These are phyloP conservation scores for Candida anutae DNA, from an alignment of 1,139 yeast species.

Conservation along the genomic window DNA sequence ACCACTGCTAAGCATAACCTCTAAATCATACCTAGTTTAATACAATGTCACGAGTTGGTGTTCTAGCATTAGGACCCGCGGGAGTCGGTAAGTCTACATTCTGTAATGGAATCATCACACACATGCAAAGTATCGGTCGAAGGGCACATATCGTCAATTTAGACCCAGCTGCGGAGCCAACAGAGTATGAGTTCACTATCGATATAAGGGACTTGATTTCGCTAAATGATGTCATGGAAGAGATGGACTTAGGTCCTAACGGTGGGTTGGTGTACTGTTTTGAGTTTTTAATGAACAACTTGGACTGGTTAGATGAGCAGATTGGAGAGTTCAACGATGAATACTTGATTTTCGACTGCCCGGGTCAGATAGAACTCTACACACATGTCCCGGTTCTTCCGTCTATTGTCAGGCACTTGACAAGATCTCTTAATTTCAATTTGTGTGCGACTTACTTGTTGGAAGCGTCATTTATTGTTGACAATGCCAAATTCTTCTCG, in stretches of 20 bases:
- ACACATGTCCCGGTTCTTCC: conserved; percentile 94
- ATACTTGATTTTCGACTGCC: conserved; percentile 90
- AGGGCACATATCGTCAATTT: conserved; percentile 90
- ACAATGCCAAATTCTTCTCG: conserved; percentile 83
- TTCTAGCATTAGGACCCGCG: conserved; percentile 94
- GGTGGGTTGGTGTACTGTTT: conserved; percentile 93
- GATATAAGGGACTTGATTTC: conserved; percentile 90
- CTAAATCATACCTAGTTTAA: too few species aligned
- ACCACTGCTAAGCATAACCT: too few species aligned
- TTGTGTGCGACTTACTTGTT: conserved; percentile 87
- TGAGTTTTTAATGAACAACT: conserved; percentile 75
- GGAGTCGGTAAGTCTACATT: conserved; percentile 94
- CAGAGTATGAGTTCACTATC: conserved; percentile 83
- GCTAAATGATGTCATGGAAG: conserved; percentile 95
- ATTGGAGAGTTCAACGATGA: conserved; percentile 93
- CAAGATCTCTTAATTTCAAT: conserved; percentile 69
- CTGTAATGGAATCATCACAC: conserved; percentile 78
- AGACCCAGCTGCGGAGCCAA: conserved; percentile 97
- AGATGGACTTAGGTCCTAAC: conserved; percentile 87
- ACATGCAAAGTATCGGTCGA: conserved; percentile 86
- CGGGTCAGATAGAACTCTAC: conserved; percentile 94
- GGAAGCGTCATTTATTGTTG: conserved; percentile 92
- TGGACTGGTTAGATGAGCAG: conserved; percentile 96
- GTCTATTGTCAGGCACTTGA: conserved; percentile 74
- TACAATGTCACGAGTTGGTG: conserved; percentile 88